phyloP scores from a whole-genome alignment of 2,329 filamentous ascomycete genomes.

The Colletotrichum destructivum region DNA sequence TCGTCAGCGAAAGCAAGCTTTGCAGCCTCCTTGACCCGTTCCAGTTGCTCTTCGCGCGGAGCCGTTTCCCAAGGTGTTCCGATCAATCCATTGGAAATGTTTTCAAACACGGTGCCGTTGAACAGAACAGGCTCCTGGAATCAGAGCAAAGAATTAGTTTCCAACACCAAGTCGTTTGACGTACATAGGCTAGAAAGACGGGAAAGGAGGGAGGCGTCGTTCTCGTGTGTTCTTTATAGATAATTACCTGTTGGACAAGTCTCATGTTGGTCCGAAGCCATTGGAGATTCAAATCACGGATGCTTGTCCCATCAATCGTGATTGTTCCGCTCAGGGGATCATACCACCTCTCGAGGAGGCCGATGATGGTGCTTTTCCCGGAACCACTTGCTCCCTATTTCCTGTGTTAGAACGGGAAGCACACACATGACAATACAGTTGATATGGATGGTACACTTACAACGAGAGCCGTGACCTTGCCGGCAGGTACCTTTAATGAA shows the following conservation, averaged over 20 bases:
- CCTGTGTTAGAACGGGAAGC: slow-evolving; percentile 46
- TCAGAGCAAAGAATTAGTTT: slow-evolving; percentile 34
- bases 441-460: slow-evolving; percentile 62
- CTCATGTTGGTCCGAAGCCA: slow-evolving; percentile 52
- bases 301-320: slow-evolving; percentile 47
- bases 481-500: slow-evolving; percentile 71
- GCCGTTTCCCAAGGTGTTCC: slow-evolving; percentile 36
- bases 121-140: slow-evolving; percentile 47
- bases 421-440: slow-evolving; percentile 50
- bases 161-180: too few relatives aligned
- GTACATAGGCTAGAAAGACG: too few relatives aligned
- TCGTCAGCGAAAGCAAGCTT: slow-evolving; percentile 46
- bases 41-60: slow-evolving; percentile 48
- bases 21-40: slow-evolving; percentile 54
- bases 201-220: too few relatives aligned
- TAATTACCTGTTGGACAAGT: slow-evolving; percentile 48
- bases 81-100: slow-evolving; percentile 46
- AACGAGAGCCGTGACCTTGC: slow-evolving; percentile 78
- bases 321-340: slow-evolving; percentile 45
- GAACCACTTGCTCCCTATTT: slow-evolving; percentile 69
- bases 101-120: slow-evolving; percentile 45
- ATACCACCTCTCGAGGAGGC: slow-evolving; percentile 78
- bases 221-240: slow-evolving; percentile 16
- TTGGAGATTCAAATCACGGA: slow-evolving; percentile 47
- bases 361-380: slow-evolving; percentile 79